Evolutionary conservation across 768 basidiomycete genomes (phyloP), one percentile per base, ranked within the genome.

Genomic region (Tubosaeta sp.): DNA sequence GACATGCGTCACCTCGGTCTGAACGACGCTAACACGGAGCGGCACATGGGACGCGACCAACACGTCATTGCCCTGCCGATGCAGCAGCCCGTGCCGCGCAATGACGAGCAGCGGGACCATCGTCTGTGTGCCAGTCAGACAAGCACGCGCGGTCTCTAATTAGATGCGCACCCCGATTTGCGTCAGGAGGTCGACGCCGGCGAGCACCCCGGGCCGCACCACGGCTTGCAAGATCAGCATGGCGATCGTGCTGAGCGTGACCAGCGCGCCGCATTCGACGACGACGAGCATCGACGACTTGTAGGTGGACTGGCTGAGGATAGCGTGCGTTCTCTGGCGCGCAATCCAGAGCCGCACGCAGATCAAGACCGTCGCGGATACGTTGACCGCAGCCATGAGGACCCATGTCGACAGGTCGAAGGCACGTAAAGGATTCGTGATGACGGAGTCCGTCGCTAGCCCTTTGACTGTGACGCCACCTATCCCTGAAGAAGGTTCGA

Each of bases 201-300:
- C 47, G 25, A 66, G 38, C 12, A 51, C 57, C 2, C 50, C 39
- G 0, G 51, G 52, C 3, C 22, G 51, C 7, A 14, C 9, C 6
- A 46, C 43, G 4, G 52, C 41, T 5, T 55, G 55, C 33, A 65
- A 7, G 10, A 58, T 31, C 31, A 65, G 31, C 53, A 66, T 53
- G 1, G 52, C 47, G 6, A 48, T 7, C 5, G 62, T 50, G 39
- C 52, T 55, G 1, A 48, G 4, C 32, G 62, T 62, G 32, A 65
- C 57, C 25, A 65, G 6, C 0, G 53, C 56, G 17, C 64, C 62
- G 9, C 59, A 66, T 37, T 65, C 64, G 16, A 62, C 52, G 46
- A 62, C 51, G 43, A 61, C 12, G 27, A 59, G 5, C 22, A 56
- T 42, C 13, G 50, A 50, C n/a, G 64, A 58, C 41, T 54, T 54